Conservation (phyloP, 1,284 basidiomycete genomes). For the Leccinum subfulvum region DNA sequence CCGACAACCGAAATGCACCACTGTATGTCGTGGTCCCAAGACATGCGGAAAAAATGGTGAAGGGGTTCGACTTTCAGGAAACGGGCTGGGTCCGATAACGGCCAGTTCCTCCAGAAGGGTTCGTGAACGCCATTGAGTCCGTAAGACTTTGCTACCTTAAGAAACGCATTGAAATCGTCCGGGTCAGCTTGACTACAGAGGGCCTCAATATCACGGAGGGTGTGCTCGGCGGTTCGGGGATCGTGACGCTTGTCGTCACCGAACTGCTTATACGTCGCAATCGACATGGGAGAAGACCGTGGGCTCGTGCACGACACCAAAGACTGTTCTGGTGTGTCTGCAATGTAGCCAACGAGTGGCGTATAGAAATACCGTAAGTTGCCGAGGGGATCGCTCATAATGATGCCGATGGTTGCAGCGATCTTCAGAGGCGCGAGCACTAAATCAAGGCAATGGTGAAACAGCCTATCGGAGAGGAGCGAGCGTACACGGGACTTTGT, state of each 20-base stretch:
- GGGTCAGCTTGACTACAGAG: background rate
- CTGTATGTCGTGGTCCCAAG: conserved; percentile 2
- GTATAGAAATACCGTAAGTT: background rate
- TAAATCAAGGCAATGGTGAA: background rate
- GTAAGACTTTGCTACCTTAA: background rate
- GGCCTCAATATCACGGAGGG: background rate
- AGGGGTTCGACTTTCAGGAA: background rate
- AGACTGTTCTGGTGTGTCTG: background rate
- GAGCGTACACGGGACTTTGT: background rate
- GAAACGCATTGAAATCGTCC: background rate
- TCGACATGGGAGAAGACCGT: background rate
- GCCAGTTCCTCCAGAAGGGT: conserved; percentile 3
- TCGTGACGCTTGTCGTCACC: background rate
- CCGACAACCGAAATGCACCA: background rate
- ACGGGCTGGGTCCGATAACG: background rate
- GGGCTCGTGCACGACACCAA: background rate
- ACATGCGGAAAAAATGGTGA: background rate
- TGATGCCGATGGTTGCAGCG: background rate
- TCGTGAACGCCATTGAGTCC: background rate
- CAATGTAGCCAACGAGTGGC: background rate
- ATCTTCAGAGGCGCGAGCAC: background rate
- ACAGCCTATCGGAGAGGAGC: background rate
- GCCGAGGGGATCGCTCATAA: background rate
- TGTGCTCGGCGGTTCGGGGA: background rate
- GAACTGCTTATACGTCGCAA: background rate